Evolutionary conservation across 1,139 yeast genomes (phyloP).

Genomic region (Nakaseomyces uthaithaninus): DNA sequence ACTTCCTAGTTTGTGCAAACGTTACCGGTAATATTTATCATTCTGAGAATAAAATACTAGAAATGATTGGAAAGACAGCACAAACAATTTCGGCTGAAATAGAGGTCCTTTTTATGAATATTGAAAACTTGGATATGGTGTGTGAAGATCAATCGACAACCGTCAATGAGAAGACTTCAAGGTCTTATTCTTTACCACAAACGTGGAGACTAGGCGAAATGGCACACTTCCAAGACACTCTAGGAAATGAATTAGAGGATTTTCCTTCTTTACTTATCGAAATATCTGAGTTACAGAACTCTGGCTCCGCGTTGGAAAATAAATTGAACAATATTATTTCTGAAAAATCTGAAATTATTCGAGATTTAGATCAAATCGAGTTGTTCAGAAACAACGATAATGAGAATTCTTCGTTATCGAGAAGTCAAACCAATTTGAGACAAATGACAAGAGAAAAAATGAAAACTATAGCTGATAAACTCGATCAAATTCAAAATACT

Average conservation of each 20-base stretch:
- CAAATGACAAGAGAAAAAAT: constrained; percentile 1
- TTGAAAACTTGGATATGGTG: constrained; percentile 28
- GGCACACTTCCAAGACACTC: constrained; percentile 20
- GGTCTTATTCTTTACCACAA: constrained; percentile 10
- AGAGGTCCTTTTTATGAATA: constrained; percentile 33
- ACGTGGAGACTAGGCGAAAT: constrained; percentile 40
- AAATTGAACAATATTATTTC: background rate
- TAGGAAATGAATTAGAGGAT: constrained; percentile 11
- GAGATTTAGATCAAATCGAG: background rate
- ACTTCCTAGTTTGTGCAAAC: constrained; percentile 22
- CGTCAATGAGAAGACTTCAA: constrained; percentile 7
- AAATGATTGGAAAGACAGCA: constrained; percentile 34
- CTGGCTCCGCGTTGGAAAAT: background rate
- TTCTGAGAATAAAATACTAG: constrained; percentile 25
- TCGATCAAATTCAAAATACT: background rate
- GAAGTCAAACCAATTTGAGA: background rate
- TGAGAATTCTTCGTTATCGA: background rate
- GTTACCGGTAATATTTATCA: constrained; percentile 11
- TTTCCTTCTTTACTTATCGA: background rate
- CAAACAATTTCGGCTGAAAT: constrained; percentile 38
- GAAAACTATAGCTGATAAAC: background rate
- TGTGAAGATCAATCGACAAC: constrained; percentile 33
- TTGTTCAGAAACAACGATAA: background rate
- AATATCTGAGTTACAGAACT: background rate
- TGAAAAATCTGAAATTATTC: background rate